Percentiles rank a stretch among this genome's conserved stretches.
Conservation (phyloP, 2,329 filamentous ascomycete species). For the Fusarium xyrophilum region DNA sequence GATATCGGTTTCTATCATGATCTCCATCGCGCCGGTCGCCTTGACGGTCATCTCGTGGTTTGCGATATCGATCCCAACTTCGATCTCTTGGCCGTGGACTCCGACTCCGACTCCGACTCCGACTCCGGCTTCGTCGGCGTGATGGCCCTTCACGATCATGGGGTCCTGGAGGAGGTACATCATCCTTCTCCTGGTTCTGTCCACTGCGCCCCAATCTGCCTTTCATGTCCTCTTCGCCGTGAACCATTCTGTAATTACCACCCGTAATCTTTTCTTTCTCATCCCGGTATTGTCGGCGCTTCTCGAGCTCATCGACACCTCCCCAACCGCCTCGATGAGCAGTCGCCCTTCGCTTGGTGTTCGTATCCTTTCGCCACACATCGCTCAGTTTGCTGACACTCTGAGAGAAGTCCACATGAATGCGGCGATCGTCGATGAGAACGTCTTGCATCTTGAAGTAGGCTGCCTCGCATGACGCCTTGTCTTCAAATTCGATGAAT, state of each 20-base stretch:
- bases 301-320: conserved; percentile 86
- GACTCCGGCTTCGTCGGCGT: conserved; percentile 29
- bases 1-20: conserved; percentile 41
- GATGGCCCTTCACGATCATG: conserved; percentile 11
- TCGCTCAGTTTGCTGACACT: conserved; percentile 89
- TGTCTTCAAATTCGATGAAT: conserved; percentile 95
- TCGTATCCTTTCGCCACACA: conserved; percentile 85
- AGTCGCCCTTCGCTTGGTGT: conserved; percentile 73
- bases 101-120: conserved; percentile 33
- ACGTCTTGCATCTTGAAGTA: conserved; percentile 99
- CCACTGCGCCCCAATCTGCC: conserved; percentile 55
- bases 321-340: conserved; percentile 79
- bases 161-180: conserved; percentile 14
- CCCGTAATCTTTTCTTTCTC: conserved; percentile 57
- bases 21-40: conserved; percentile 41
- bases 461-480: conserved; percentile 89
- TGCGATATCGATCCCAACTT: conserved; percentile 41
- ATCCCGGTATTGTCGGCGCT: conserved; percentile 87
- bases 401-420: conserved; percentile 98
- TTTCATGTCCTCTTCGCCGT: conserved; percentile 74
- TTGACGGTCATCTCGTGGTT: conserved; percentile 36
- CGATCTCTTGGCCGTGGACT: conserved; percentile 31
- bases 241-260: conserved; percentile 77
- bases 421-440: conserved; percentile 94
- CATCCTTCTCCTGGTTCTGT: conserved; percentile 37